Evolutionary conservation across 1,284 basidiomycete species (phyloP).

Genomic region (Uromyces viciae-fabae): DNA sequence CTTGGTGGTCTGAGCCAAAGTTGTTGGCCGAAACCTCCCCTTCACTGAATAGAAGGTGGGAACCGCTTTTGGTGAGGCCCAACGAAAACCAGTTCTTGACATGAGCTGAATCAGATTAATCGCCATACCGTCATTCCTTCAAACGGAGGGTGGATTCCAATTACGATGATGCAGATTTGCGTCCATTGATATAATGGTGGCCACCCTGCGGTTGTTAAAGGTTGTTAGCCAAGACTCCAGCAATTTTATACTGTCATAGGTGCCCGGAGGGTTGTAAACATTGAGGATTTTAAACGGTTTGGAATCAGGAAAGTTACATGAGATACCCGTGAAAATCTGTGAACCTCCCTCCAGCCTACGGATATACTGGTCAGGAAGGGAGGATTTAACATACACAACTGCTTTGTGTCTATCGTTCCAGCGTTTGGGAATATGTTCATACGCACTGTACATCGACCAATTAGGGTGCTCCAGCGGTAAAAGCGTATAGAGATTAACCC

Average conservation of each 20-base stretch:
- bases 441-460: background rate
- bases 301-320: background rate
- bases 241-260: background rate
- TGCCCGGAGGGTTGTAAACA: slow-evolving; percentile 8
- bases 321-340: background rate
- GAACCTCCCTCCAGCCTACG: background rate
- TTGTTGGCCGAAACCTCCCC: background rate
- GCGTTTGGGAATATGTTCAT: background rate
- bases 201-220: background rate
- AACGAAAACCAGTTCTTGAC: background rate
- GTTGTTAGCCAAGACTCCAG: background rate
- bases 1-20: background rate
- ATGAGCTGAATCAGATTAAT: background rate
- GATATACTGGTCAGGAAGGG: background rate
- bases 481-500: background rate
- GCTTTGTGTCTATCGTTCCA: background rate
- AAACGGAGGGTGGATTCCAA: background rate
- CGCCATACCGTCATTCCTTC: background rate
- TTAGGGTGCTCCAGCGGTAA: background rate
- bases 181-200: background rate
- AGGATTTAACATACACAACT: background rate
- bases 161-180: background rate
- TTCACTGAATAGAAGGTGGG: background rate
- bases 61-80: background rate
- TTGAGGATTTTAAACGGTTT: background rate